A percentile compares a stretch with the other conserved stretches of the same genome.
Evolutionary conservation across 225 moss, liverwort and hornwort genomes (phyloP).

Genomic region (Rhytidiadelphus loreus): DNA sequence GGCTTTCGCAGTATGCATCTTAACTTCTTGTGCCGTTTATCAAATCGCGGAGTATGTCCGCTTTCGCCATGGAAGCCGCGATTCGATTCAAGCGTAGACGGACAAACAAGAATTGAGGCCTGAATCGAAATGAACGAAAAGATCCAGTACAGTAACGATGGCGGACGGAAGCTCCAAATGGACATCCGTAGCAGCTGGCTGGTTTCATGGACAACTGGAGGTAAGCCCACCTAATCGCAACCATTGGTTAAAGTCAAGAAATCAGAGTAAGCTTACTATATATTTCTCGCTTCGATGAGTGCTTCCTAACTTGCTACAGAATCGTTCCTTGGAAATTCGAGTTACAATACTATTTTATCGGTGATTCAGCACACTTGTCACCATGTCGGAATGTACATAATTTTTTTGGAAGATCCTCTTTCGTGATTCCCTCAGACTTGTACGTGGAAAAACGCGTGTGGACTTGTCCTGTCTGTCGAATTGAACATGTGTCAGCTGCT

Average conservation of each 20-base stretch:
- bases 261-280: no score
- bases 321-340: not conserved
- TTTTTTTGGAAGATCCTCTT: not conserved
- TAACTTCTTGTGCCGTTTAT: not conserved
- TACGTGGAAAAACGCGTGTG: not conserved
- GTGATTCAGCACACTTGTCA: not conserved
- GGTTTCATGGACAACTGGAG: not conserved
- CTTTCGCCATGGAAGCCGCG: not conserved
- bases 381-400: no score
- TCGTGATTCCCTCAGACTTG: not conserved
- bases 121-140: not conserved
- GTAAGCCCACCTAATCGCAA: not conserved
- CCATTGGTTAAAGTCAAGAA: no score
- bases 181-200: not conserved
- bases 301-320: not conserved
- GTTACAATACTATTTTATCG: not conserved
- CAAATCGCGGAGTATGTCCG: not conserved
- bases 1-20: not conserved
- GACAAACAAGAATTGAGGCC: not conserved
- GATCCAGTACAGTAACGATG: not conserved
- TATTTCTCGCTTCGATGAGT: not conserved
- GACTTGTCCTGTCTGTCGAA: no score
- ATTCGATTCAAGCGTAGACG: not conserved
- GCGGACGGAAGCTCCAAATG: not conserved
- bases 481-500: not conserved